Evolutionary conservation across 2,329 filamentous ascomycete genomes (phyloP), one percentile per base, ranked within the genome.

Genomic region (Podosphaera xanthii): DNA sequence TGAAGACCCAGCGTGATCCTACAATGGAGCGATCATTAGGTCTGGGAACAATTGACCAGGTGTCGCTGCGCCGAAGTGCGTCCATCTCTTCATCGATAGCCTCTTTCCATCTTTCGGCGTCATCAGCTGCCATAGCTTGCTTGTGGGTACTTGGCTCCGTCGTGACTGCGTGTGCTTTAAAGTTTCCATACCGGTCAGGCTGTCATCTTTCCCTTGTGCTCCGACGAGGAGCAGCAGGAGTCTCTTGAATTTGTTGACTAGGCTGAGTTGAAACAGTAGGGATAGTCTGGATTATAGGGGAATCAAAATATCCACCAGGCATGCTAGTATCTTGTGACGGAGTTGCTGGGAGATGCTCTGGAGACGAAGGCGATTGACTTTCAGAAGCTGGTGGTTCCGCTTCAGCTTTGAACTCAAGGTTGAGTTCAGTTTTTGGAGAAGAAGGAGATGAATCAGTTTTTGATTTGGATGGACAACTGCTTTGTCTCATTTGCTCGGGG

Each of bases 31-130:
- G 35, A 57, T 57, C 54, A 42, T 30, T 44, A 14, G 54, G 54
- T 10, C 35, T 5, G 22, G 54, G 38, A 30, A 57, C 54, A 44
- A 57, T 33, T 57, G 10, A 6, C 54, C 35, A 57, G n/a, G 54
- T 57, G 4, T 57, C n/a, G 12, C 14, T 57, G 8, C 54, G 35
- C n/a, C n/a, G 35, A 44, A 57, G 54, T 44, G 54, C 35, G 44
- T 57, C 54, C 54, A 57, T 57, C 7, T 57, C 35, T 57, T 57
- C 54, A 6, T 57, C 38, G n/a, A 57, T 44, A 7, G 54, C 54
- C 31, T 42, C 36, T 10, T 31, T 44, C 54, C 54, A 42, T 31
- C 14, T 2, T 44, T 57, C 54, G 9, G 38, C n/a, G 14, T 57
- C 54, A 42, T 44, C 38, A 31, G 36, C 22, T 44, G 4, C 36